A percentile compares a stretch with the other conserved stretches of the same genome.
phyloP scores from a whole-genome alignment of 2,329 filamentous ascomycete genomes.

The Scorias spongiosa region DNA sequence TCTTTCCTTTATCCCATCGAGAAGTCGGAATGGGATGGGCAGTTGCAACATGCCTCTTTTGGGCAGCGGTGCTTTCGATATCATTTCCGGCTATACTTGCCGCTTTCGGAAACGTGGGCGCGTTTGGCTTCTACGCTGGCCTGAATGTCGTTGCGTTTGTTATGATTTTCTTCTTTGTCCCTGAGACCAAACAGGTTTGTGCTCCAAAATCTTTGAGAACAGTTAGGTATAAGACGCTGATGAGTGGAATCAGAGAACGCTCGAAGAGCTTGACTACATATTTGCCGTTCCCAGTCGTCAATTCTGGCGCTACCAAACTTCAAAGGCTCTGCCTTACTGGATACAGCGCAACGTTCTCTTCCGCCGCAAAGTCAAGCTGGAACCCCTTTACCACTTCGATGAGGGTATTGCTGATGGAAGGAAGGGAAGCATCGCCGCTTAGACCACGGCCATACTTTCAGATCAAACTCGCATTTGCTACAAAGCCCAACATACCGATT shows the following conservation, averaged over 20 bases:
- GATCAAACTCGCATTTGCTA: too few relatives aligned
- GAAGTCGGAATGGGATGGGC: slow-evolving; percentile 58
- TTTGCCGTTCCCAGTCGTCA: slow-evolving; percentile 34
- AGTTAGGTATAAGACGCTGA: too few relatives aligned
- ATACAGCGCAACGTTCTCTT: slow-evolving; percentile 20
- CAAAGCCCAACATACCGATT: too few relatives aligned
- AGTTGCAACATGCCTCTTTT: slow-evolving; percentile 48
- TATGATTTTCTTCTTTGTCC: slow-evolving; percentile 48
- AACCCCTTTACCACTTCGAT: slow-evolving; percentile 9
- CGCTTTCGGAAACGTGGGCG: slow-evolving; percentile 33
- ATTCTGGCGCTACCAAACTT: slow-evolving; percentile 18
- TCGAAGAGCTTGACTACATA: slow-evolving; percentile 36
- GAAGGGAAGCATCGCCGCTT: neutral
- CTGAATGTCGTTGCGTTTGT: slow-evolving; percentile 45
- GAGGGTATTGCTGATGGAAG: neutral
- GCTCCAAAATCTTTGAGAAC: neutral
- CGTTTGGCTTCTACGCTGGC: slow-evolving; percentile 42
- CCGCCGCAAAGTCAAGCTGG: slow-evolving; percentile 6
- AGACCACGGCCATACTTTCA: neutral
- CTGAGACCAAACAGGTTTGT: slow-evolving; percentile 25
- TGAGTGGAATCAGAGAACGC: slow-evolving; percentile 21
- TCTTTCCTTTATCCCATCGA: slow-evolving; percentile 54
- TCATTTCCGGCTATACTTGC: slow-evolving; percentile 45
- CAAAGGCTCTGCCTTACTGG: slow-evolving; percentile 30
- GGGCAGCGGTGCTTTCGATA: slow-evolving; percentile 44